Evolutionary conservation across 73 alveolate genomes (phyloP), one percentile per base, ranked within the genome.

Genomic region (Effrenium voratum): DNA sequence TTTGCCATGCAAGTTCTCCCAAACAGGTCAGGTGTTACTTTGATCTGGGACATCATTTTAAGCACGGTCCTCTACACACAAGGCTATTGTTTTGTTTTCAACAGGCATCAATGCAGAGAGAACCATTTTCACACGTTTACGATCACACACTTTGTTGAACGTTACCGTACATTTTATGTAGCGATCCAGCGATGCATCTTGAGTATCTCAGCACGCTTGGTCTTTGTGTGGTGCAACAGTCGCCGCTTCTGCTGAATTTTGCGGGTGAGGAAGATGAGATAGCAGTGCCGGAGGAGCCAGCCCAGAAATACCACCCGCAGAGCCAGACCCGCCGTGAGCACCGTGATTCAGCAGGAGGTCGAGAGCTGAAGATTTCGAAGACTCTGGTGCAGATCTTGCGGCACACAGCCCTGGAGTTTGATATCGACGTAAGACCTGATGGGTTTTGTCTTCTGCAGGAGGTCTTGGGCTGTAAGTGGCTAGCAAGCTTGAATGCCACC

Each of bases 401-500:
- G 36, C 94, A 86, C 52, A 26, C 60, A 36, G 94, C 94, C 66
- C 8, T 63, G 68, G 94, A 86, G 19, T 44, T 86, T 32, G 82
- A 63, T 43, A 86, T 86, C 66, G 94, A 86, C 2, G 82, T 86
- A 34, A 82, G 52, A 43, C 94, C 94, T 10, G 94, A 86, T 36
- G 94, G 94, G 19, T 86, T 40, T 26, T 86, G 94, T 47, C 34
- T 5, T 2, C 30, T 86, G 36, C 34, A 43, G 38, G 70, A 86
- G 59, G 94, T 86, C 68, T 60, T 86, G 83, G 94, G 41, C 49
- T 59, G 80, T 46, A 82, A 82, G 34, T 86, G 81, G 94, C 66
- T 86, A 22, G 4, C 82, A n/a, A 0, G 32, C 55, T 66, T 63
- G 95, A 44, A 87, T 12, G n/a, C 50, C 15, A 87, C 73, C 85